Evolutionary conservation across 139 green algal genomes (phyloP).

Genomic region (Nannochloris sp.): DNA sequence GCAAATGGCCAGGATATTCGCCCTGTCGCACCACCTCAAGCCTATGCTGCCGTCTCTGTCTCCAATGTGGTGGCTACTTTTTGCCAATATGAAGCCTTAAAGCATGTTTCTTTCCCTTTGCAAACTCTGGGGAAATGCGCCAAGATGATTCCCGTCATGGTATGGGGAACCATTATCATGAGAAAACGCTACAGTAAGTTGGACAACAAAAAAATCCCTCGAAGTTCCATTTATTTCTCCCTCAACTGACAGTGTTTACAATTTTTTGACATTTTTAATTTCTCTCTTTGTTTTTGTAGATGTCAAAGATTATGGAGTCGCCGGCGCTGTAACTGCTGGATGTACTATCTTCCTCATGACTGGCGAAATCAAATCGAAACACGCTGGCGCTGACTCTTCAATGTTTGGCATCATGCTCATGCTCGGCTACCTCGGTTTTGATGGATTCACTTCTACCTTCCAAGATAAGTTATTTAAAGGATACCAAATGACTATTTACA

Average conservation of each 20-base stretch:
- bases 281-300: slow-evolving; percentile 1
- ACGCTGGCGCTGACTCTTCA: slow-evolving; percentile 9
- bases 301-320: slow-evolving; percentile 68
- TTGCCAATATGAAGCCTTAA: slow-evolving; percentile 98
- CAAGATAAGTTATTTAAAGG: slow-evolving; percentile 93
- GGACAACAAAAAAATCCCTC: too few species aligned
- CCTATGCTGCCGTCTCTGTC: slow-evolving; percentile 65
- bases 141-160: slow-evolving; percentile 98
- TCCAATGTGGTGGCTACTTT: slow-evolving; percentile 94
- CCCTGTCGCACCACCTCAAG: slow-evolving; percentile 53
- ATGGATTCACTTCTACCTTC: slow-evolving; percentile 98
- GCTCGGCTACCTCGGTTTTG: slow-evolving; percentile 87
- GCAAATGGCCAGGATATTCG: slow-evolving; percentile 26
- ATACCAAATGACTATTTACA: slow-evolving; percentile 91
- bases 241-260: too few species aligned
- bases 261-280: too few species aligned
- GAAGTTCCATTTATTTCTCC: too few species aligned
- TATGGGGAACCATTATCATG: slow-evolving; percentile 89
- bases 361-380: slow-evolving; percentile 22
- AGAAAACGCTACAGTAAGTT: slow-evolving; percentile 68
- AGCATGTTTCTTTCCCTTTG: slow-evolving; percentile 92
- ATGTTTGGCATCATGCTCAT: slow-evolving; percentile 74
- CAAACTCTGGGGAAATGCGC: slow-evolving; percentile 94
- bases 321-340: slow-evolving; percentile 68
- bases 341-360: slow-evolving; percentile 78